Conservation (phyloP, 192 early-diverging fungal species). For the Coemansia sp. region DNA sequence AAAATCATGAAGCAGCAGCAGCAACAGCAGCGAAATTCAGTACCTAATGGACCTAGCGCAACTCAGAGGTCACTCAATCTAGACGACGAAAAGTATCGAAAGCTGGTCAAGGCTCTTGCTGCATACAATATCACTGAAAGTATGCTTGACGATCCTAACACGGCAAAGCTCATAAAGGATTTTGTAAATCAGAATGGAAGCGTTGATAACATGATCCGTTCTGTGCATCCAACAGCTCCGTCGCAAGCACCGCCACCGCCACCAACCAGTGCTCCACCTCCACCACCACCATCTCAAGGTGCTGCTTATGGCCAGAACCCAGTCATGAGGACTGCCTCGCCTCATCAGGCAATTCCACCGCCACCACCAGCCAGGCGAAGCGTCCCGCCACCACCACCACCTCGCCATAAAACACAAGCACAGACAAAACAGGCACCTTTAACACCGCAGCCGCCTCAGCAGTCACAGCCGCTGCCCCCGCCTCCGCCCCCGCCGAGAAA, state of each 20-base stretch:
- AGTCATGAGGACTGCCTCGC: constrained; percentile 1
- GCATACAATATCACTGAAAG: constrained; percentile 63
- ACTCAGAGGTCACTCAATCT: constrained; percentile 67
- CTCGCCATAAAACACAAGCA: constrained; percentile 11
- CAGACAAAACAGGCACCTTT: not conserved
- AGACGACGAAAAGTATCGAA: constrained; percentile 65
- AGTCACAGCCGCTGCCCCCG: constrained; percentile 7
- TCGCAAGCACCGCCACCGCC: constrained; percentile 19
- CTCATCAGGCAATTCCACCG: constrained; percentile 10
- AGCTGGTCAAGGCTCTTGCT: constrained; percentile 66
- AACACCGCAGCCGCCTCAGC: not conserved
- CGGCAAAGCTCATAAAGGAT: constrained; percentile 65
- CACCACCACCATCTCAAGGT: constrained; percentile 31
- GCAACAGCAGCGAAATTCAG: constrained; percentile 10
- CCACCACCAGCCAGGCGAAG: constrained; percentile 17
- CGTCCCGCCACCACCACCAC: constrained; percentile 25
- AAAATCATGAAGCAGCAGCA: constrained; percentile 15
- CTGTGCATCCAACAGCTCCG: constrained; percentile 23
- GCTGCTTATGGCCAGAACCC: constrained; percentile 6
- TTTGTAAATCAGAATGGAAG: constrained; percentile 69
- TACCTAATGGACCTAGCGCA: constrained; percentile 48
- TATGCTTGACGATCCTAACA: constrained; percentile 62
- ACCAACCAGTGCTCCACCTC: constrained; percentile 18
- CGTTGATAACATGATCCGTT: constrained; percentile 50
- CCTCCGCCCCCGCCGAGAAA: constrained; percentile 25